Base-by-base conservation (phyloP, 371 early-diverging fungal genomes). In the Actinomortierella ambigua region DNA sequence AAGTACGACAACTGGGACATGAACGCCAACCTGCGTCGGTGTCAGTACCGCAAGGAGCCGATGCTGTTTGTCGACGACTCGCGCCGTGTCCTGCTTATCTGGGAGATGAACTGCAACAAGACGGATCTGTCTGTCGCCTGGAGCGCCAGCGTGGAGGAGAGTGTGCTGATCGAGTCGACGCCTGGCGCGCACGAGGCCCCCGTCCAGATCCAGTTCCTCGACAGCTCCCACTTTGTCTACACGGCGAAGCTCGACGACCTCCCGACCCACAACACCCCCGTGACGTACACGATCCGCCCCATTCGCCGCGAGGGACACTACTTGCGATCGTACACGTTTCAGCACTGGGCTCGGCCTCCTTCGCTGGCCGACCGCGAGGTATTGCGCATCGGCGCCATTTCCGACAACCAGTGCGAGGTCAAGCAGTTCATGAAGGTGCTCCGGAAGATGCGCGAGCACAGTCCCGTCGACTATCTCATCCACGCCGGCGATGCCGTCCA, bases 401-500 rank as follows among this genome's bases (percentile, higher is more conserved):
- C 83, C 1, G 88, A 88, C 57, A 88, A 88, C 51, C 88, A 88
- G 40, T 86, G 83, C 77, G 86, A 83, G 20, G 65, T 83, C 67
- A 63, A 67, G 15, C 81, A 77, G 22, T 88, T 87, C 55, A 61
- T 73, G 27, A 62, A 79, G n/a, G 55, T 88, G 40, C 59, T 82
- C 24, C 77, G 79, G 18, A 77, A 77, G 5, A 76, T 88, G 47
- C 63, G 68, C 5, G 69, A 73, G 52, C 76, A 76, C 41, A 61
- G 63, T 42, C 76, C 77, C 43, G 71, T 79, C 13, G 79, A 86
- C 51, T 82, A 84, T 50, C 57, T 88, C 28, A 55, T 89, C 20
- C 89, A 89, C 62, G 88, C 84, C 1, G 89, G 89, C 24, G 89
- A 89, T 76, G 86, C 87, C 0, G 86, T 88, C 2, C 88, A 89